Evolutionary conservation across 108 stramenopile genomes (phyloP).

Genomic region (Schizochytrium sp.): DNA sequence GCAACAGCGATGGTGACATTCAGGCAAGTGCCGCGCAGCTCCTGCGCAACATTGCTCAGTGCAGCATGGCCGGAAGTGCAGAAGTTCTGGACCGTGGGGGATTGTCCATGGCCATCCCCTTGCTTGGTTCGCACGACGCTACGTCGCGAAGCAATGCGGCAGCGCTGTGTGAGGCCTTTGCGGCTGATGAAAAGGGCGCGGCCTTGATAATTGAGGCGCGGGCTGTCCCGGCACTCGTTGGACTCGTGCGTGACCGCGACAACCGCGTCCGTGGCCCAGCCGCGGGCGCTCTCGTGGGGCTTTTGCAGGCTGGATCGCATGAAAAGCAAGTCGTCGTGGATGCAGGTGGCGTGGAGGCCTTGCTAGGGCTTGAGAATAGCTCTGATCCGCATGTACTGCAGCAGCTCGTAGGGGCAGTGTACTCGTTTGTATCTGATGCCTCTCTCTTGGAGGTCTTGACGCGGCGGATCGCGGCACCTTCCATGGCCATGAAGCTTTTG

Average conservation of each 20-base stretch:
- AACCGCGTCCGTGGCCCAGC: background rate
- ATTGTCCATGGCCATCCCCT: background rate
- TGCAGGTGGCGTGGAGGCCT: background rate
- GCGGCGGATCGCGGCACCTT: background rate
- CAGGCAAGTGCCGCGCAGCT: slow-evolving; percentile 6
- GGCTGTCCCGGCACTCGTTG: background rate
- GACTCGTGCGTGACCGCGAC: background rate
- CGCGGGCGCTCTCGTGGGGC: background rate
- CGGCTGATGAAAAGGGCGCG: background rate
- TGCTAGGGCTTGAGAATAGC: background rate
- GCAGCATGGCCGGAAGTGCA: background rate
- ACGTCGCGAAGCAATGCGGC: background rate
- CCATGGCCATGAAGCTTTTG: slow-evolving; percentile 13
- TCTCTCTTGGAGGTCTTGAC: background rate
- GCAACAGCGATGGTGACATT: background rate
- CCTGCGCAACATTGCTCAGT: background rate
- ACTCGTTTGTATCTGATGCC: background rate
- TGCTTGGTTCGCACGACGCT: background rate
- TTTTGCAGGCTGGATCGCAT: background rate
- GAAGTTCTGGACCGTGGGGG: background rate
- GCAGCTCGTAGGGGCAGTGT: background rate
- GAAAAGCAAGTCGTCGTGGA: background rate
- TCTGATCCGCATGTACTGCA: background rate
- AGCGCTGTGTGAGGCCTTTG: background rate
- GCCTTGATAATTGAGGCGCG: background rate